Conservation (phyloP, 495 filamentous ascomycete species). For the Amphirosellinia nigrospora region DNA sequence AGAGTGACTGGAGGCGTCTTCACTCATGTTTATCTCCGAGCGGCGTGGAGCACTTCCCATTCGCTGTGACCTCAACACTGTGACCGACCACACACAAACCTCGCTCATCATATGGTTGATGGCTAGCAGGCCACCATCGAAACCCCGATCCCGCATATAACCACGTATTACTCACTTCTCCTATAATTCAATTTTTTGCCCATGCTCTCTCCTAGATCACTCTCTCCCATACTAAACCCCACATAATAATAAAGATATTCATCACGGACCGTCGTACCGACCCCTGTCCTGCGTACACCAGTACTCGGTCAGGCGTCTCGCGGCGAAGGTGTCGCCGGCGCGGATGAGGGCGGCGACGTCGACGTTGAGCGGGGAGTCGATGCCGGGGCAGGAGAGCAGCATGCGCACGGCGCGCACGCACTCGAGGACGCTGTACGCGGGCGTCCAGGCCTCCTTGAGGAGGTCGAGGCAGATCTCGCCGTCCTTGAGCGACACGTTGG, state of each 20-base stretch:
- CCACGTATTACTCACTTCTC: background rate
- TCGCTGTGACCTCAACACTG: background rate
- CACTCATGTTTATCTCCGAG: conserved; percentile 22
- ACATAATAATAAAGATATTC: no score
- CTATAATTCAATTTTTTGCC: background rate
- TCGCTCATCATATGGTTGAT: background rate
- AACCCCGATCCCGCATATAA: background rate
- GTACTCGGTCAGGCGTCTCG: conserved; percentile 80
- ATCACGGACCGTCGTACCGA: conserved; percentile 52
- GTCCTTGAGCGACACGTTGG: conserved; percentile 79
- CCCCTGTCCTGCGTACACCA: conserved; percentile 66
- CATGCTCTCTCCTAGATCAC: background rate
- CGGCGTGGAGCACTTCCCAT: conserved; percentile 1
- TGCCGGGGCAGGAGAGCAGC: conserved; percentile 75
- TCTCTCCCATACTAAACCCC: no score
- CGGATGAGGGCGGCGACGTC: conserved; percentile 83
- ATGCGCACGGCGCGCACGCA: conserved; percentile 79
- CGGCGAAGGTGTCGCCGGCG: conserved; percentile 75
- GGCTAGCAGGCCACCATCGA: background rate
- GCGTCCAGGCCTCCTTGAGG: conserved; percentile 80
- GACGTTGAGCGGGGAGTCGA: conserved; percentile 86
- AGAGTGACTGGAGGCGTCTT: background rate
- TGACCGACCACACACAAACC: background rate
- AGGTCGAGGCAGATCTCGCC: conserved; percentile 95
- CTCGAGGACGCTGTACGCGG: conserved; percentile 78